phyloP scores from a whole-genome alignment of 768 basidiomycete species.

The Boletus eberwhitei region DNA sequence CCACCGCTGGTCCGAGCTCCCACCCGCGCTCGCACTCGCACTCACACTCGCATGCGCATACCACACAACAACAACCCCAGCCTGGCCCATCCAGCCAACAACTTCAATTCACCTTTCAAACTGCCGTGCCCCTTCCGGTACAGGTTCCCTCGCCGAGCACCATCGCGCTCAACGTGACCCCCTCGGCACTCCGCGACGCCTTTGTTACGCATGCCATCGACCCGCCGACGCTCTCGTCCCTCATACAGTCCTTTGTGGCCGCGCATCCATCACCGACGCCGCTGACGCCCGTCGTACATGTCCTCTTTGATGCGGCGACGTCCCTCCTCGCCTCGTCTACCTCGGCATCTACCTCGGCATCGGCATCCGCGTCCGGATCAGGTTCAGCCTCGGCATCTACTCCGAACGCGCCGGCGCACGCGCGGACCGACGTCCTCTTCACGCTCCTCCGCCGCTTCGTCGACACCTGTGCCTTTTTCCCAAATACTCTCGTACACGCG shows the following conservation, averaged over 20 bases:
- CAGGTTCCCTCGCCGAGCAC: constrained; percentile 13
- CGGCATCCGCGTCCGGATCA: constrained; percentile 32
- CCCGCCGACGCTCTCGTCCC: constrained; percentile 45
- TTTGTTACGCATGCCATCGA: constrained; percentile 40
- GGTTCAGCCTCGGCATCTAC: constrained; percentile 33
- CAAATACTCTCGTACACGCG: constrained; percentile 48
- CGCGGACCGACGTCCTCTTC: constrained; percentile 10
- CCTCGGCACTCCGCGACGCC: constrained; percentile 30
- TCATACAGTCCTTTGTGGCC: constrained; percentile 49
- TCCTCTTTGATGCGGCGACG: constrained; percentile 51
- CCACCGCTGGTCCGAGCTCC: constrained; percentile 31
- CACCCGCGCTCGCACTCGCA: constrained; percentile 23
- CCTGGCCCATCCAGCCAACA: constrained; percentile 32
- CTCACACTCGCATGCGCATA: constrained; percentile 1
- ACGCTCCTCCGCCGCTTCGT: constrained; percentile 44
- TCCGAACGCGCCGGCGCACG: not conserved
- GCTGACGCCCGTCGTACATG: constrained; percentile 47
- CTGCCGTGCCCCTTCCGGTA: constrained; percentile 43
- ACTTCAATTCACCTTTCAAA: constrained; percentile 44
- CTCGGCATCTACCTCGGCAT: constrained; percentile 31
- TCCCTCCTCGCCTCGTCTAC: constrained; percentile 20
- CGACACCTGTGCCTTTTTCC: constrained; percentile 51
- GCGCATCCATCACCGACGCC: constrained; percentile 50
- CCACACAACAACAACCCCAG: constrained; percentile 26
- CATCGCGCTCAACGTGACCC: constrained; percentile 29